A percentile compares a stretch with the other conserved stretches of the same genome.
phyloP scores from a whole-genome alignment of 352 stramenopile species.

The Aphanomyces invadans region DNA sequence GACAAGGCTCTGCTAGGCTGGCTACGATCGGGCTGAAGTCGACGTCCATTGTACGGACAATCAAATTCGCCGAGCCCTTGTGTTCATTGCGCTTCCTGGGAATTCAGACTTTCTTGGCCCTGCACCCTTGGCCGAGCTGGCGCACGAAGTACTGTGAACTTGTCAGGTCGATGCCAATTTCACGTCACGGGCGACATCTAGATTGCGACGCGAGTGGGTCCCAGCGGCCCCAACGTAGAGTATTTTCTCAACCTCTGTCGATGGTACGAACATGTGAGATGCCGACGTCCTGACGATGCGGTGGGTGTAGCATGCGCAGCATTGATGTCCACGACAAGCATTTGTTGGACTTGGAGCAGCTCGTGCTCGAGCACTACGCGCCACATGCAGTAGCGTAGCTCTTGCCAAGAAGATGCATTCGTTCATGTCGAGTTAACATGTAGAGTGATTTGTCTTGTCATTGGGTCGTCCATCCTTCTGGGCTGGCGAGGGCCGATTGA shows the following conservation, averaged over 20 bases:
- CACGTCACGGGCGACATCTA: too few relatives aligned
- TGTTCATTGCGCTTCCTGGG: slow-evolving; percentile 79
- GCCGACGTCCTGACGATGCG: too few relatives aligned
- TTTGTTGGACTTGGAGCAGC: slow-evolving; percentile 54
- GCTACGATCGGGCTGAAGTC: slow-evolving; percentile 71
- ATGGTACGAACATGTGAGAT: too few relatives aligned
- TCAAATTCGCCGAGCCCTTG: slow-evolving; percentile 49
- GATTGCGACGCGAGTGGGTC: slow-evolving; percentile 60
- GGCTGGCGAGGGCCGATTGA: too few relatives aligned
- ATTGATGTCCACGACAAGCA: slow-evolving; percentile 69
- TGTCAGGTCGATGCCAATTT: neutral
- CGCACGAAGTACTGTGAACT: slow-evolving; percentile 30
- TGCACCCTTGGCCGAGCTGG: slow-evolving; percentile 60
- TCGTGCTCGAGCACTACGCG: slow-evolving; percentile 15
- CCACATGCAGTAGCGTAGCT: too few relatives aligned
- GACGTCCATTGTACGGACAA: slow-evolving; percentile 72
- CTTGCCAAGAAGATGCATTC: too few relatives aligned
- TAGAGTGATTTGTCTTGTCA: too few relatives aligned
- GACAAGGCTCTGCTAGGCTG: slow-evolving; percentile 33
- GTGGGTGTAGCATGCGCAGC: slow-evolving; percentile 48
- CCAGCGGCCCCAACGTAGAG: slow-evolving; percentile 76
- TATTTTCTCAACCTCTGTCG: slow-evolving; percentile 78
- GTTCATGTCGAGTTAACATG: too few relatives aligned
- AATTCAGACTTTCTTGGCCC: slow-evolving; percentile 81
- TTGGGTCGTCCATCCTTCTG: too few relatives aligned